These are phyloP conservation scores for Starmerella stigmatis DNA, from an alignment of 805 yeast genomes.

Conservation along the genomic window DNA sequence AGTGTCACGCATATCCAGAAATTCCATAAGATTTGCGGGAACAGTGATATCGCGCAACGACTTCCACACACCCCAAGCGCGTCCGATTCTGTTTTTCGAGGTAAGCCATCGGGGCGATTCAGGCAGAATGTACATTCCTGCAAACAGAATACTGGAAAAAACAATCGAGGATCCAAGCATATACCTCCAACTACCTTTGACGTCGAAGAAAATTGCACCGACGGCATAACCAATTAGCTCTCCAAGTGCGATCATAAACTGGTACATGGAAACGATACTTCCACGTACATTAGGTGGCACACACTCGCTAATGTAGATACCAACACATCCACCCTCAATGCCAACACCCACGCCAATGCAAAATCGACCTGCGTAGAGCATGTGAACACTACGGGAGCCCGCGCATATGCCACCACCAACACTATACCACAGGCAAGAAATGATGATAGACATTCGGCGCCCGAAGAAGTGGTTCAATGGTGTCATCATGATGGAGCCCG, in stretches of 20 bases:
- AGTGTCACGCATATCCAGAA: conserved; percentile 46
- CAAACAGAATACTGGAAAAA: conserved; percentile 43
- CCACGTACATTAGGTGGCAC: conserved; percentile 52
- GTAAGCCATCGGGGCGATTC: conserved; percentile 54
- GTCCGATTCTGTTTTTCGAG: conserved; percentile 42
- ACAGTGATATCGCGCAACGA: conserved; percentile 42
- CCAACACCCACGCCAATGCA: conserved; percentile 56
- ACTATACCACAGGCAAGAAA: conserved; percentile 51
- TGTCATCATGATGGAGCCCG: conserved; percentile 50
- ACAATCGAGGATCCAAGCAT: conserved; percentile 56
- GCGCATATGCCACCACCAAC: conserved; percentile 53
- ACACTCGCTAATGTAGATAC: conserved; percentile 51
- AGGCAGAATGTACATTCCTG: conserved; percentile 46
- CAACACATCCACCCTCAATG: conserved; percentile 55
- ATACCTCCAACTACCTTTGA: conserved; percentile 48
- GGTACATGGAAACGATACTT: conserved; percentile 50
- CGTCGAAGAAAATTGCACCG: conserved; percentile 50
- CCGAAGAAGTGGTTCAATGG: conserved; percentile 49
- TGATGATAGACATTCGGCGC: conserved; percentile 43
- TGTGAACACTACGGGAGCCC: conserved; percentile 36
- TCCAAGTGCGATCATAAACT: conserved; percentile 55
- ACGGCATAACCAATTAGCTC: conserved; percentile 56
- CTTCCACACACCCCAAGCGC: conserved; percentile 42
- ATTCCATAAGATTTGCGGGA: conserved; percentile 40
- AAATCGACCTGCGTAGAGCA: conserved; percentile 52